phyloP scores from a whole-genome alignment of 2,329 filamentous ascomycete genomes.

The Triangularia setosa region DNA sequence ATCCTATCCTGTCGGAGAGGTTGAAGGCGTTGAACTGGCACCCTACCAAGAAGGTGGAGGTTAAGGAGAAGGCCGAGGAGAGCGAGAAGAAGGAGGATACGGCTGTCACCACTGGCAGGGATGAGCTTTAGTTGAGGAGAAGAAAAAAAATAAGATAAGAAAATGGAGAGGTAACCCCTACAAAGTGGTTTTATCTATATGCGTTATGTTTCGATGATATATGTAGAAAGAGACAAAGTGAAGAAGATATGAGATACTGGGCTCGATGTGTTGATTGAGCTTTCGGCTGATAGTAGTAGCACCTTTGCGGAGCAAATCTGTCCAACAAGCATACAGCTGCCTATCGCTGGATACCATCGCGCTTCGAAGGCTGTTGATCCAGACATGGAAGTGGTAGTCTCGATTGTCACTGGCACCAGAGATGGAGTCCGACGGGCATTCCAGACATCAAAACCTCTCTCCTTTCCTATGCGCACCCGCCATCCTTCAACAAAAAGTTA shows the following conservation, averaged over 20 bases:
- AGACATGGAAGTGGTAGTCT: too few relatives aligned
- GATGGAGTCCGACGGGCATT: too few relatives aligned
- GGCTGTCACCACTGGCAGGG: conserved; percentile 69
- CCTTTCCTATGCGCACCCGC: too few relatives aligned
- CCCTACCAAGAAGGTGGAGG: conserved; percentile 48
- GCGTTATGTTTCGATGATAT: not conserved
- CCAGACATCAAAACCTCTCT: too few relatives aligned
- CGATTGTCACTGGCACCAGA: too few relatives aligned
- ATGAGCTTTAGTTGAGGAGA: conserved; percentile 53
- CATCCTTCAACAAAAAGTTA: too few relatives aligned
- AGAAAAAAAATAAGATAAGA: not conserved
- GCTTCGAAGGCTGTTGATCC: too few relatives aligned
- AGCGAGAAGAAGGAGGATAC: conserved; percentile 34
- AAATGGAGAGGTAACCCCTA: not conserved
- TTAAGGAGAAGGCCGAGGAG: conserved; percentile 37
- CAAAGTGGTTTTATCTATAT: not conserved
- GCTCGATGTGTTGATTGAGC: not conserved
- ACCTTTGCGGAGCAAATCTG: too few relatives aligned
- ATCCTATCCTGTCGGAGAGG: conserved; percentile 91
- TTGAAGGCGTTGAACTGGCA: conserved; percentile 88
- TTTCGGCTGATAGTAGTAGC: too few relatives aligned
- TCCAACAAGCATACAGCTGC: too few relatives aligned
- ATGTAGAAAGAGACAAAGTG: not conserved
- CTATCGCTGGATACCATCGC: too few relatives aligned
- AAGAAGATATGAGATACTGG: not conserved